Evolutionary conservation across 2,329 filamentous ascomycete genomes (phyloP).

Genomic region (Phyllosticta citribraziliensis): DNA sequence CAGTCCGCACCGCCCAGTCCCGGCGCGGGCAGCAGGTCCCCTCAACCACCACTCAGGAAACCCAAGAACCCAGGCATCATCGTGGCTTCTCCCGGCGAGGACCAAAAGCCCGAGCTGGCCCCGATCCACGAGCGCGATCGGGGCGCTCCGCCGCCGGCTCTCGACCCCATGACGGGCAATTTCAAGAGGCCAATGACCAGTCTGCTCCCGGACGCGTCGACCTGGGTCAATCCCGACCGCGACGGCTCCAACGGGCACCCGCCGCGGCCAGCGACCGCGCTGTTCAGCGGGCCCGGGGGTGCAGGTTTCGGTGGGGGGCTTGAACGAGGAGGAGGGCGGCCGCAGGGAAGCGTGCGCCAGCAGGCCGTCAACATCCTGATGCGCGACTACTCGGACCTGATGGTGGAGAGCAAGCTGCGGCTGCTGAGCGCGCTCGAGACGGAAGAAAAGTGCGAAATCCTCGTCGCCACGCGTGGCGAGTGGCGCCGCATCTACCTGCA

Average conservation of each 20-base stretch:
- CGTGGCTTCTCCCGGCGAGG: not conserved
- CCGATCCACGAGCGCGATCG: not conserved
- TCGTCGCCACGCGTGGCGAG: not conserved
- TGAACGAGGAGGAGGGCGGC: not conserved
- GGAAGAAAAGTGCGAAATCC: not conserved
- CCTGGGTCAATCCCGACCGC: not conserved
- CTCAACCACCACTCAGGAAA: not conserved
- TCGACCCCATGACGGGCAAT: not conserved
- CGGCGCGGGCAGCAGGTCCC: not conserved
- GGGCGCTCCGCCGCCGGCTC: not conserved
- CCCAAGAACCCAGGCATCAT: not conserved
- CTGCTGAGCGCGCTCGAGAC: not conserved
- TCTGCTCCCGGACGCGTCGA: not conserved
- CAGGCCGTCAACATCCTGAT: not conserved
- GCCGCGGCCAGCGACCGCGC: not conserved
- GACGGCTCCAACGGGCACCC: not conserved
- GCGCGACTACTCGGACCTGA: not conserved
- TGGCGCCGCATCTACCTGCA: not conserved
- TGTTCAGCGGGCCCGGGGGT: not conserved
- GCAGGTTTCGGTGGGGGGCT: not conserved
- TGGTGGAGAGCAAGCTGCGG: not conserved
- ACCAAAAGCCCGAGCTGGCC: not conserved
- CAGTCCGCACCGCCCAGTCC: not conserved
- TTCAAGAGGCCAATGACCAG: not conserved
- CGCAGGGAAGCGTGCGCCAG: not conserved